Conservation (phyloP, 1,284 basidiomycete genomes). For the Kwoniella shivajii region DNA sequence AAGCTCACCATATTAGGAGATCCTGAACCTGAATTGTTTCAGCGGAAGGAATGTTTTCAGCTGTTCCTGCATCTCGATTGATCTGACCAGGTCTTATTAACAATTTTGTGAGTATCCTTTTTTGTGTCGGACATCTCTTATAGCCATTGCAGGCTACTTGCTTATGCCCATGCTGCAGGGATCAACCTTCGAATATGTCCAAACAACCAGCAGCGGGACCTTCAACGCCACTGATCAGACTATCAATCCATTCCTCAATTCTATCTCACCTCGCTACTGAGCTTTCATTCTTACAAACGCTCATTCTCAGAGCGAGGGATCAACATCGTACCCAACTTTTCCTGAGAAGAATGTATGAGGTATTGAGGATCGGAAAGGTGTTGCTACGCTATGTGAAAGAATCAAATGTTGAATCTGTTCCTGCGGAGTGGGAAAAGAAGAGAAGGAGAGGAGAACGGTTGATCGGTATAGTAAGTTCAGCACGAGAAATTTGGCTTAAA, state of each 20-base stretch:
- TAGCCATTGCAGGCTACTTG: neutral
- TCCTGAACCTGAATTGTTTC: too few relatives aligned
- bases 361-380: conserved; percentile 20
- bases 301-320: conserved; percentile 23
- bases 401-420: neutral
- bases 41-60: too few relatives aligned
- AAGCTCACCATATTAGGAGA: too few relatives aligned
- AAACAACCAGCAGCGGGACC: neutral
- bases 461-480: conserved; percentile 9
- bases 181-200: neutral
- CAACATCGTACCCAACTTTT: conserved; percentile 40
- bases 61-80: too few relatives aligned
- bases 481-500: neutral
- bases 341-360: conserved; percentile 22
- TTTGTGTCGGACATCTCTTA: neutral
- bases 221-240: neutral
- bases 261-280: conserved; percentile 31
- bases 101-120: too few relatives aligned
- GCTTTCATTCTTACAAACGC: conserved; percentile 23
- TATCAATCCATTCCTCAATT: conserved; percentile 23
- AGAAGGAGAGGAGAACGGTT: conserved; percentile 1
- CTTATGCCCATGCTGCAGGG: too few relatives aligned
- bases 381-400: conserved; percentile 8
- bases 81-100: too few relatives aligned
- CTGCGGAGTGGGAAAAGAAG: neutral